Base-by-base conservation (phyloP, 495 filamentous ascomycete genomes). In the Talaromyces thailandensis region DNA sequence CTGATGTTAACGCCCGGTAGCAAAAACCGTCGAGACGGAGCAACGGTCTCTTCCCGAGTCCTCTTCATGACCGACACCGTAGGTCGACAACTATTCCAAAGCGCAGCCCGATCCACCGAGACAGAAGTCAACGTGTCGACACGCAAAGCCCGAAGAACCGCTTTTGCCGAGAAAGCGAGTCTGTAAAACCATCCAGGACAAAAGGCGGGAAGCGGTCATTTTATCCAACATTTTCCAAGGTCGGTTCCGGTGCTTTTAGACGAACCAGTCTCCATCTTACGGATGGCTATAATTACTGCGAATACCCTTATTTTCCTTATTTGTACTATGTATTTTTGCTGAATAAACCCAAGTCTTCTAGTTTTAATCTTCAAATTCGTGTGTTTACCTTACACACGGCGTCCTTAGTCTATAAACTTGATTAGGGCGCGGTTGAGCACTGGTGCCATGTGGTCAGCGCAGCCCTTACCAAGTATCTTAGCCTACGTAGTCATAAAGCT, bases 21-120 rank as follows among this genome's bases (percentile, higher is more conserved):
- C 6, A 98, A 97, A 84, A 96, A 97, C 73, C 75, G 94, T 14
- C 81, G 94, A 26, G 94, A 98, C 72, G 92, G 92, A 14, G 88
- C 88, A 1, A 96, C 92, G 1, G 93, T 98, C 21, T 87, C 85
- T 56, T 90, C 84, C 0, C 78, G 94, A n/a, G 92, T 98, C 1
- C 68, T 98, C 28, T 71, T 71, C 56, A 81, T 96, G 65, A 86
- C 87, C n/a, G 89, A 92, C 61, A 53, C 67, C 7, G 79, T 87
- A 31, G 84, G 84, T 0, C 72, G 69, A 26, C 69, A 76, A 32
- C 69, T 89, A 5, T 86, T 80, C 51, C 66, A 69, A 28, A 72
- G 64, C 29, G 73, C 76, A 1, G 66, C 73, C 6, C 69, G 68
- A 26, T 68, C 71, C 23, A 66, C 63, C 23, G 69, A 71, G 0